Evolutionary conservation across 495 filamentous ascomycete species (phyloP), one percentile per base, ranked within the genome.

Genomic region (Xylona heveae): DNA sequence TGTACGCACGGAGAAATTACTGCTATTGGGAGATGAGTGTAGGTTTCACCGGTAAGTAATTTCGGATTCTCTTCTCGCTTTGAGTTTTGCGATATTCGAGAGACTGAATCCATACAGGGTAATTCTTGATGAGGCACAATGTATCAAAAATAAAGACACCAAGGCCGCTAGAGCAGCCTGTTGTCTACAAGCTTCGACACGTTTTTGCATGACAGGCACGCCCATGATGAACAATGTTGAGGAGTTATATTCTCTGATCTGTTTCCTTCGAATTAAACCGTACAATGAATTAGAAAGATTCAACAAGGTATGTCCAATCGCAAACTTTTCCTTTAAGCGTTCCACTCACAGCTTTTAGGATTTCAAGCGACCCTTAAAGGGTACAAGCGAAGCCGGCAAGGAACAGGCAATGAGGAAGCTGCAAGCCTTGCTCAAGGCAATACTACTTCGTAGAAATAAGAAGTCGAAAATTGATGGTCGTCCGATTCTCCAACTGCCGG

Each of bases 111-210:
- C 13, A 28, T 8, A 19, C 9, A 71, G 81, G 19, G 61, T 94
- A 32, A 78, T 97, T 35, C 62, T 94, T 17, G 83, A 93, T 40
- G 88, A 97, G 53, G 84, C 88, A 1, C 88, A 97, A 39, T 80
- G 68, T 43, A 83, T 94, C 60, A 94, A 93, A 54, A 93, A 93
- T 42, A 71, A 66, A 36, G 58, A 52, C 17, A 77, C 83, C 1
- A 68, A 76, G 37, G 52, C 62, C 9, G 66, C 77, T 0, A 53
- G 57, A 32, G 85, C 67, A 5, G 70, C 66, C 17, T 66, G 53
- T 42, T 42, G 53, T 5, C 58, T 94, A 5, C 50, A 67, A 28
- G 53, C 78, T 10, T 64, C 54, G 19, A 69, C 77, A 41, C 58
- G 88, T 12, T 76, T 82, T 52, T 91, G 80, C 44, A 69, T 97